Percentiles rank a stretch among this genome's conserved stretches.
Conservation (phyloP, 2,329 filamentous ascomycete genomes). For the Calonectria ilicicola region DNA sequence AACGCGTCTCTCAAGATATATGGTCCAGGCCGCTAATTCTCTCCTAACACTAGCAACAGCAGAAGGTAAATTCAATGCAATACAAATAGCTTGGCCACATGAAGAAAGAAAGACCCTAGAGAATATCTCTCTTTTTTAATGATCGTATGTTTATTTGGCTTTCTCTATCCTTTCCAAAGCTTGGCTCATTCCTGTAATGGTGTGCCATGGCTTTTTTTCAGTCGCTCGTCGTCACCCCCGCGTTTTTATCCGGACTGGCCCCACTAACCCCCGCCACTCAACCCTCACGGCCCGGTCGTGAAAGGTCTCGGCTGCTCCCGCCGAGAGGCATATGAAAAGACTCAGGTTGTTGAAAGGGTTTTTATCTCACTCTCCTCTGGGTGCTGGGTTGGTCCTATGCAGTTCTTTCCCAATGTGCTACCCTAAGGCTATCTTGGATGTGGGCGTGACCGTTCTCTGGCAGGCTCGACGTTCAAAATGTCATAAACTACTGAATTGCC, state of each 20-base stretch:
- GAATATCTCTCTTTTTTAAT: too few species aligned
- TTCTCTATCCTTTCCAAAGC: not conserved
- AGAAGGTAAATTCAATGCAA: not conserved
- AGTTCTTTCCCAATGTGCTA: not conserved
- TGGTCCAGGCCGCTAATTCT: not conserved
- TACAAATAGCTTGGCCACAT: too few species aligned
- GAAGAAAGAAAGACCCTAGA: too few species aligned
- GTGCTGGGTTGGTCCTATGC: too few species aligned
- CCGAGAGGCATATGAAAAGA: not conserved
- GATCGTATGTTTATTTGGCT: not conserved
- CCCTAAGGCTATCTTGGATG: not conserved
- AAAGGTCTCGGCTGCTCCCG: not conserved
- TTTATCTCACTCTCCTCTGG: too few species aligned
- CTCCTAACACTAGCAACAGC: not conserved
- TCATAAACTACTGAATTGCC: not conserved
- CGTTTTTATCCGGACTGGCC: not conserved
- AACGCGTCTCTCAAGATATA: not conserved
- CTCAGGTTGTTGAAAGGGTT: too few species aligned
- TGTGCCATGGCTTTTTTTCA: not conserved
- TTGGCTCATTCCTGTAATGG: not conserved
- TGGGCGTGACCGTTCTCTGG: not conserved
- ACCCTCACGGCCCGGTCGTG: not conserved
- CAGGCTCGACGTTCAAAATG: not conserved
- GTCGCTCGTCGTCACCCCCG: not conserved
- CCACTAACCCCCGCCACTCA: not conserved